Conservation (phyloP, 176 grass and related monocot genomes). For the Eragrostis curvula region DNA sequence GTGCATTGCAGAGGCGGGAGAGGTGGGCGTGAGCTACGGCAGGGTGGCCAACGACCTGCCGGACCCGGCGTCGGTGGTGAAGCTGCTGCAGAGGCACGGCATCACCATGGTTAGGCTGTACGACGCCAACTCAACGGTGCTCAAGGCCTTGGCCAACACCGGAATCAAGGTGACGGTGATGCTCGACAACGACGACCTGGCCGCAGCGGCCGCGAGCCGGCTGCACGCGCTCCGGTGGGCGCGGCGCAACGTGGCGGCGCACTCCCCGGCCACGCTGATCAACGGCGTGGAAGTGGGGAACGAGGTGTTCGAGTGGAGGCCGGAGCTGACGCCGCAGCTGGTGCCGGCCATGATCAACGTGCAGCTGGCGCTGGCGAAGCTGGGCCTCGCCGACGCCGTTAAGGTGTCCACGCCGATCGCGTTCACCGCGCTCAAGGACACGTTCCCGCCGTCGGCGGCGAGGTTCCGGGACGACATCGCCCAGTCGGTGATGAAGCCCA, state of each 20-base stretch:
- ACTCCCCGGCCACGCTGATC: constrained; percentile 59
- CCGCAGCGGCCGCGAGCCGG: neutral
- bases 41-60: constrained; percentile 32
- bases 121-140: constrained; percentile 47
- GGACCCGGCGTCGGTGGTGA: constrained; percentile 35
- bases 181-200: constrained; percentile 39
- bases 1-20: neutral
- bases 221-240: constrained; percentile 48
- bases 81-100: constrained; percentile 51
- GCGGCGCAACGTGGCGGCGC: constrained; percentile 36
- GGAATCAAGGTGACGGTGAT: constrained; percentile 61
- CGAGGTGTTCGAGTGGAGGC: constrained; percentile 53
- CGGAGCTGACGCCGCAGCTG: neutral
- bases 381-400: constrained; percentile 46
- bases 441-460: constrained; percentile 53
- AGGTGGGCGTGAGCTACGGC: neutral
- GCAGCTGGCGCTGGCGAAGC: constrained; percentile 41
- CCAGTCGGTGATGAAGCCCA: constrained; percentile 55
- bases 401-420: constrained; percentile 69
- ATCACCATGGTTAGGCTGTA: constrained; percentile 61
- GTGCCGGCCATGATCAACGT: constrained; percentile 25
- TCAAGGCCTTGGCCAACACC: constrained; percentile 50
- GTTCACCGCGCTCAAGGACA: constrained; percentile 37
- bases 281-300: constrained; percentile 57
- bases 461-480: constrained; percentile 52